Conservation (phyloP, 352 stramenopile genomes). For the Phytophthora pini region DNA sequence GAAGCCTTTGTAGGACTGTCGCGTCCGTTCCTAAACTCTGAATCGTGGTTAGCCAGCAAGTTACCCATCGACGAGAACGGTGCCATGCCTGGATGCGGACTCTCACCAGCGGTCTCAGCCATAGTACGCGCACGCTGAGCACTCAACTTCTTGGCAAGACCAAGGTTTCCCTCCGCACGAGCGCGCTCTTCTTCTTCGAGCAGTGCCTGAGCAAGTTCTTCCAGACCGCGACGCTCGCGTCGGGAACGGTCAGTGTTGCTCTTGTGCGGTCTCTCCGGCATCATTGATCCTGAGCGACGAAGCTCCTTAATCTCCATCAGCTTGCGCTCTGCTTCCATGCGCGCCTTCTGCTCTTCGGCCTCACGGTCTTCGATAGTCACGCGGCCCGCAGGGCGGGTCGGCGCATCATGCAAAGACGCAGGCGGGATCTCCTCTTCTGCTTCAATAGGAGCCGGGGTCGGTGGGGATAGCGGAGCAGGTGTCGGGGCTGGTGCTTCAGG, state of each 20-base stretch:
- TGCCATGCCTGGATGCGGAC: constrained; percentile 38
- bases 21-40: constrained; percentile 35
- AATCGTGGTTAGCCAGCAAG: constrained; percentile 30
- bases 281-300: constrained; percentile 65
- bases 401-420: constrained; percentile 36
- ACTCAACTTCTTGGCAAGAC: constrained; percentile 79
- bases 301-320: constrained; percentile 84
- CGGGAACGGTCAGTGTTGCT: constrained; percentile 65
- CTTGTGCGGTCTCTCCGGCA: constrained; percentile 67
- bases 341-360: constrained; percentile 77
- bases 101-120: constrained; percentile 57
- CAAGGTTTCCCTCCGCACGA: constrained; percentile 76
- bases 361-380: constrained; percentile 62
- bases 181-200: constrained; percentile 83
- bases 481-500: constrained; percentile 4
- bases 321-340: constrained; percentile 82
- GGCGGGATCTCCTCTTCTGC: constrained; percentile 32
- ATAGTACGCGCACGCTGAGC: constrained; percentile 80
- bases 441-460: constrained; percentile 24
- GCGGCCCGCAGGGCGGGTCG: constrained; percentile 36
- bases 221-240: constrained; percentile 74
- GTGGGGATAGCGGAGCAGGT: constrained; percentile 18
- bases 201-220: constrained; percentile 82
- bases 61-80: constrained; percentile 57
- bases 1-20: constrained; percentile 27